Evolutionary conservation across 139 green algal species (phyloP), one percentile per base, ranked within the genome.

Genomic region (Auxenochlorella pyrenoidosa): DNA sequence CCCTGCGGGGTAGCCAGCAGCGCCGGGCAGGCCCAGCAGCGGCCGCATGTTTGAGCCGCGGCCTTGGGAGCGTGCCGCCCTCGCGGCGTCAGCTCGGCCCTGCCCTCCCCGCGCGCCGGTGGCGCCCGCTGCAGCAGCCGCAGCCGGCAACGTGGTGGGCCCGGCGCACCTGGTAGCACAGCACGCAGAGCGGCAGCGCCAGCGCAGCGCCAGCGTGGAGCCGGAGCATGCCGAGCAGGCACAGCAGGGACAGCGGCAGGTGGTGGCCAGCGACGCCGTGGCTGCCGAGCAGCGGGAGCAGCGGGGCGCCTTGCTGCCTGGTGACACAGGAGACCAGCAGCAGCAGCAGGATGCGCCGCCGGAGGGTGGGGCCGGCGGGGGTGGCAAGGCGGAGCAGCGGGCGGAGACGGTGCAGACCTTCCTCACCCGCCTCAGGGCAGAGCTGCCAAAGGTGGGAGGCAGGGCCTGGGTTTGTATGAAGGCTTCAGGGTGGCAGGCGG

Each of bases 391-490:
- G 41, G 40, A 12, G 58, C 24, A 73, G 60, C 80, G 2, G 38
- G 26, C 75, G 24, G 87, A 82, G 41, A 85, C 79, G 0, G 51
- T 86, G 0, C 66, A 60, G n/a, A 71, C 86, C 19, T 95, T 92
- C 86, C 58, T 94, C 30, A 75, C 47, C 32, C 47, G 86, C 81
- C 90, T 95, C 65, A 87, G 93, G 65, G 36, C 71, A 32, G 60
- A 87, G 43, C 89, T 94, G 85, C 59, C 85, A n/a, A 75, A 84
- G 79, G 79, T 84, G 58, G 0, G 79, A 21, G 6, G 32, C 13
- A 63, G 16, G 54, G 54, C 15, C n/a, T n/a, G n/a, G n/a, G n/a
- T n/a, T n/a, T n/a, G n/a, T n/a, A n/a, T n/a, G n/a, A n/a, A n/a
- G n/a, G n/a, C n/a, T n/a, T n/a, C n/a, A n/a, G n/a, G n/a, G n/a